Evolutionary conservation across 495 filamentous ascomycete genomes (phyloP).

Genomic region (Venustampulla echinocandica): DNA sequence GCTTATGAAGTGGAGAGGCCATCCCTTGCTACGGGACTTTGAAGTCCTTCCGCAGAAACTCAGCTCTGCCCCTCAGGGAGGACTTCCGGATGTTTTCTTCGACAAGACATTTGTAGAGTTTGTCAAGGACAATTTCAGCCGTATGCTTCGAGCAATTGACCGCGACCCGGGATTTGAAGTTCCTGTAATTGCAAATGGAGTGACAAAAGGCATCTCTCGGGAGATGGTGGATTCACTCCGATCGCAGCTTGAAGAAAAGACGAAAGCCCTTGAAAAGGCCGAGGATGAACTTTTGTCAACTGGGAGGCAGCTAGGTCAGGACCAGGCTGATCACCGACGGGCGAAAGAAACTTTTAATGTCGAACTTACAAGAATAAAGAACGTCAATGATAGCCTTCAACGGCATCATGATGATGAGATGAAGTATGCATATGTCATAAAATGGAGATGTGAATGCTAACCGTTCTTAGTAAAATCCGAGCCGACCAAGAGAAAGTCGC

Average conservation of each 20-base stretch:
- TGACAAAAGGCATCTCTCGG: conserved; percentile 74
- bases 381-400: conserved; percentile 63
- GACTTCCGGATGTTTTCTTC: conserved; percentile 76
- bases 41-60: conserved; percentile 72
- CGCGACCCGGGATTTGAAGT: conserved; percentile 83
- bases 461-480: conserved; percentile 29
- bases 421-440: conserved; percentile 8
- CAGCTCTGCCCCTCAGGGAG: conserved; percentile 43
- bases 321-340: conserved; percentile 64
- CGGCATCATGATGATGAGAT: conserved; percentile 50
- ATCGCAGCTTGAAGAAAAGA: conserved; percentile 65
- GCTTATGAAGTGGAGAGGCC: conserved; percentile 65
- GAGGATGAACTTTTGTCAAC: conserved; percentile 58
- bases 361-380: conserved; percentile 58
- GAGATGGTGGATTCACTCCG: conserved; percentile 78
- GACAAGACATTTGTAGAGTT: conserved; percentile 86
- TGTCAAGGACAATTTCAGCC: conserved; percentile 89
- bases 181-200: conserved; percentile 64
- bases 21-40: conserved; percentile 83
- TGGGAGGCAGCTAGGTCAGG: conserved; percentile 64
- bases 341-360: conserved; percentile 57
- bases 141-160: conserved; percentile 78
- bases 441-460: conserved; percentile 6
- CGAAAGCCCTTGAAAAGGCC: conserved; percentile 55
- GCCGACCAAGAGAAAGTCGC: conserved; percentile 37